Evolutionary conservation across 2,329 filamentous ascomycete species (phyloP), one percentile per base, ranked within the genome.

Genomic region (Botryotinia calthae): DNA sequence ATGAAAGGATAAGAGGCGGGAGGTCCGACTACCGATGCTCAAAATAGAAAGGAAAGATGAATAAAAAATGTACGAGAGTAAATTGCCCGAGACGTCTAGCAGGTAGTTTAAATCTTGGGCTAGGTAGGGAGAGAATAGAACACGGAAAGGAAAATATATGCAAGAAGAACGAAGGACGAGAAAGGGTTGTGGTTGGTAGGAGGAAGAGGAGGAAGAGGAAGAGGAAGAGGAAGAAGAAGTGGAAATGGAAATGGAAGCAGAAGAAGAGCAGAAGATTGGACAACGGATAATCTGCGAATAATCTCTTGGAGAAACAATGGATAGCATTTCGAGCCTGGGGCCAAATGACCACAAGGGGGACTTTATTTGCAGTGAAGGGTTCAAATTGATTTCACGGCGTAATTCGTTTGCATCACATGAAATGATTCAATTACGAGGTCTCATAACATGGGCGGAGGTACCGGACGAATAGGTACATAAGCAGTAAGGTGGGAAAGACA

Each of bases 341-440:
- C 34, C 12, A 40, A 62, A 28, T 40, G 59, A 62, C n/a, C 25
- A 42, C 18, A 62, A 42, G 37, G 59, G 59, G 59, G 44, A 9
- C 1, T 51, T 31, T 48, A 44, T 65, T 64, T 67, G 22, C 18
- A 8, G 51, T 16, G 51, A 18, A 54, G 51, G 51, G 51, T 54
- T 54, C 51, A 54, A 54, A 54, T 16, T 54, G 51, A 54, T 54
- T 54, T 67, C 40, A 51, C 48, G 10, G 48, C 14, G 22, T 56
- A n/a, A 70, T 61, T 70, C 42, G 56, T 63, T 18, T 70, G 56
- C 42, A 63, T 70, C 56, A 46, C 42, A 70, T 37, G 68, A 63
- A 70, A 70, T 70, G 56, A 64, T 70, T 63, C 68, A 64, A 64
- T 70, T 70, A 63, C 68, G 16, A 51, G 56, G 68, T 70, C 42